Evolutionary conservation across 2,329 filamentous ascomycete genomes (phyloP).

Genomic region (Juglanconis sp.): DNA sequence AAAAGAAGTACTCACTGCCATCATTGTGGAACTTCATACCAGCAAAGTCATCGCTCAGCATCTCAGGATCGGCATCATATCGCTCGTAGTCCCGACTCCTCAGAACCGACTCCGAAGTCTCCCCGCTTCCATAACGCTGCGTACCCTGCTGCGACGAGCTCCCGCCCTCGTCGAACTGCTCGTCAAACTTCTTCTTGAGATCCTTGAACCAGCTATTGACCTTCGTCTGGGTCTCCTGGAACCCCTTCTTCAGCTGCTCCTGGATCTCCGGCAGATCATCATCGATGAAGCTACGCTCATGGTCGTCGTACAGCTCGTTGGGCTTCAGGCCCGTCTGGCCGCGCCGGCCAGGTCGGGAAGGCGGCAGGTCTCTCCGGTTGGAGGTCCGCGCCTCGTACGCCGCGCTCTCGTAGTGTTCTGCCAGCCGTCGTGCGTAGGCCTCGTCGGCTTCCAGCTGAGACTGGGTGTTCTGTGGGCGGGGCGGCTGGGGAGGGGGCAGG

Average conservation of each 20-base stretch:
- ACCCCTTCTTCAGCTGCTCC: slow-evolving; percentile 91
- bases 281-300: slow-evolving; percentile 88
- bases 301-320: slow-evolving; percentile 60
- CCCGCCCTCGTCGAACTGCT: slow-evolving; percentile 73
- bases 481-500: slow-evolving; percentile 68
- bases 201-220: slow-evolving; percentile 91
- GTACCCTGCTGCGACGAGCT: slow-evolving; percentile 44
- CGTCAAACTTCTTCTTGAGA: slow-evolving; percentile 90
- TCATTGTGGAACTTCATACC: slow-evolving; percentile 62
- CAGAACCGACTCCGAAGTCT: slow-evolving; percentile 60
- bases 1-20: slow-evolving; percentile 49
- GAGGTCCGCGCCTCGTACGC: slow-evolving; percentile 56
- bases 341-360: slow-evolving; percentile 33
- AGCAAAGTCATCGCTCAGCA: slow-evolving; percentile 86
- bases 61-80: slow-evolving; percentile 91
- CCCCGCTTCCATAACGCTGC: slow-evolving; percentile 32
- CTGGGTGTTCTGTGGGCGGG: slow-evolving; percentile 48
- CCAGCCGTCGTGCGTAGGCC: slow-evolving; percentile 85
- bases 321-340: slow-evolving; percentile 52
- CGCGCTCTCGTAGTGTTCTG: slow-evolving; percentile 78
- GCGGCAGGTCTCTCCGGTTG: slow-evolving; percentile 32
- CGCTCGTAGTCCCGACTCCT: slow-evolving; percentile 84
- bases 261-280: slow-evolving; percentile 92
- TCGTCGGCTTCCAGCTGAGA: slow-evolving; percentile 89
- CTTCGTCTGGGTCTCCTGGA: slow-evolving; percentile 87